Conservation (phyloP, 495 filamentous ascomycete genomes). For the Filosporella fistucella region DNA sequence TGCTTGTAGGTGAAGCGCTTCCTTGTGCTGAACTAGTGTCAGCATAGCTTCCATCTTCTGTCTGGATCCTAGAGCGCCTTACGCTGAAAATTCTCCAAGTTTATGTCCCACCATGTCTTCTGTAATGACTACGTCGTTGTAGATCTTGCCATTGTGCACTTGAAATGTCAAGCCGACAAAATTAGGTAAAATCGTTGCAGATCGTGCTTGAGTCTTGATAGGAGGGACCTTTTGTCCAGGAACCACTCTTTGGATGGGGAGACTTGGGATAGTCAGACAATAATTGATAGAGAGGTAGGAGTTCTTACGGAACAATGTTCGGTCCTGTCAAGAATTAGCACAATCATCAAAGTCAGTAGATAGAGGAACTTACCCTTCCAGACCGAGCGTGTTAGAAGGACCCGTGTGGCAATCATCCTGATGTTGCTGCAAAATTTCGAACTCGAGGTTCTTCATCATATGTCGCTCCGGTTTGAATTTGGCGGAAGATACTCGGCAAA, state of each 20-base stretch:
- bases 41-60: not conserved
- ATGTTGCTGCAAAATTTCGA: slow-evolving; percentile 8
- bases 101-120: slow-evolving; percentile 99
- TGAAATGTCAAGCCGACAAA: slow-evolving; percentile 94
- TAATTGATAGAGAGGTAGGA: not conserved
- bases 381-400: slow-evolving; percentile 60
- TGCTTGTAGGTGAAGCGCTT: slow-evolving; percentile 79
- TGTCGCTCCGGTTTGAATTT: too few species aligned
- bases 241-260: slow-evolving; percentile 58
- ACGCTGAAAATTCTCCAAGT: slow-evolving; percentile 91
- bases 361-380: slow-evolving; percentile 58
- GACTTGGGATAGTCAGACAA: slow-evolving; percentile 32
- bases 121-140: slow-evolving; percentile 81
- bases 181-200: slow-evolving; percentile 90
- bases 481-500: too few species aligned
- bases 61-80: slow-evolving; percentile 34
- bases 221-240: slow-evolving; percentile 61
- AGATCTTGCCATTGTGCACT: slow-evolving; percentile 92
- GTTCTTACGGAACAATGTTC: slow-evolving; percentile 66
- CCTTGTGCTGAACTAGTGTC: slow-evolving; percentile 58
- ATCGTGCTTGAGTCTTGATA: slow-evolving; percentile 83
- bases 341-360: not conserved
- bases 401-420: slow-evolving; percentile 58
- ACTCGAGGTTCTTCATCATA: too few species aligned
- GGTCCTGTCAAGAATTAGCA: slow-evolving; percentile 54